A percentile compares a stretch with the other conserved stretches of the same genome.
Evolutionary conservation across 345 rosid genomes (phyloP).

Genomic region (Lepidium sativum): DNA sequence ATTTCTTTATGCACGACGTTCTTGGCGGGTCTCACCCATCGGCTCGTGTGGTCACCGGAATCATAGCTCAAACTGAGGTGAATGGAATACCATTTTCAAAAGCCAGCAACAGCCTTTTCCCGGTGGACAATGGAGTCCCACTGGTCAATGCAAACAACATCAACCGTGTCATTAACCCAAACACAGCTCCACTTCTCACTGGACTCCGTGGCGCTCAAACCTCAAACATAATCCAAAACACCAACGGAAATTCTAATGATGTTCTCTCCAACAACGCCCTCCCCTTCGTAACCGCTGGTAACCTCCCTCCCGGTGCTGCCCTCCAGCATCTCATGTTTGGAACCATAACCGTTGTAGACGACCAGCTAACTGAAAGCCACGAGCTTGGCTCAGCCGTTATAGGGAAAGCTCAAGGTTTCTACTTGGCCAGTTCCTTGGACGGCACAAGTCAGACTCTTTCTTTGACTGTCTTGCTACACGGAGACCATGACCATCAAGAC

Average conservation of each 20-base stretch:
- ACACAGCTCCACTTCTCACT: slow-evolving; percentile 63
- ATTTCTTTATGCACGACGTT: slow-evolving; percentile 77
- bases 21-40: slow-evolving; percentile 74
- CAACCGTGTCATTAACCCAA: slow-evolving; percentile 46
- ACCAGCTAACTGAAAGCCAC: slow-evolving; percentile 74
- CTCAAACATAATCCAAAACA: slow-evolving; percentile 51
- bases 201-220: slow-evolving; percentile 70
- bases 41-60: slow-evolving; percentile 68
- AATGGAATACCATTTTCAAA: slow-evolving; percentile 84
- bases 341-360: slow-evolving; percentile 70
- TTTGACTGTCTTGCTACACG: slow-evolving; percentile 46
- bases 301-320: slow-evolving; percentile 66
- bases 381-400: slow-evolving; percentile 69
- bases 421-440: slow-evolving; percentile 80
- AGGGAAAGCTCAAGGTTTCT: slow-evolving; percentile 83
- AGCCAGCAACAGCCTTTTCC: slow-evolving; percentile 61
- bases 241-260: slow-evolving; percentile 54
- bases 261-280: slow-evolving; percentile 34
- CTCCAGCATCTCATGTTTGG: slow-evolving; percentile 87
- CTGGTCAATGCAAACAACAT: slow-evolving; percentile 38
- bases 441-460: slow-evolving; percentile 84
- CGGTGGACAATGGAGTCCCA: slow-evolving; percentile 60
- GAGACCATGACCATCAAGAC: slow-evolving; percentile 34
- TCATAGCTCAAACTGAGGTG: slow-evolving; percentile 61
- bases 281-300: slow-evolving; percentile 83